Evolutionary conservation across 768 basidiomycete genomes (phyloP).

Genomic region (Kwoniella dejecticola): DNA sequence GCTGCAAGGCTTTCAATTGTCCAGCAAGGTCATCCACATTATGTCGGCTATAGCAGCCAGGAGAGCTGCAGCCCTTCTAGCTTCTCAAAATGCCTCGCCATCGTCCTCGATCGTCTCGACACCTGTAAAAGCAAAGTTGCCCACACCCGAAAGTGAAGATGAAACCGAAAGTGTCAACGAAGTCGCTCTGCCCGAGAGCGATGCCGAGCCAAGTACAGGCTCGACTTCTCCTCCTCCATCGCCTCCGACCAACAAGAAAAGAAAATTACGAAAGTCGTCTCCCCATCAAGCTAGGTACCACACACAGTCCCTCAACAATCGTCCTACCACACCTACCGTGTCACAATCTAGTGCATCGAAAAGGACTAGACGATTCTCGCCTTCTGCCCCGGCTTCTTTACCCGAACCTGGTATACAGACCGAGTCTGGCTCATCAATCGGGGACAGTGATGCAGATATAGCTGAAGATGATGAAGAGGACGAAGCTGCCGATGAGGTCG

Average conservation of each 20-base stretch:
- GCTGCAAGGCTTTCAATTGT: too few relatives aligned
- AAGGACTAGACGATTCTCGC: conserved; percentile 15
- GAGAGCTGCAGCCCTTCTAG: conserved; percentile 35
- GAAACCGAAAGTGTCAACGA: too few relatives aligned
- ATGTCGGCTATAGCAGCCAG: conserved; percentile 51
- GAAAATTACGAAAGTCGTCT: conserved; percentile 8
- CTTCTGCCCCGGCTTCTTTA: conserved; percentile 19
- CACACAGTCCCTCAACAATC: not conserved
- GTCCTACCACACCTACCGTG: not conserved
- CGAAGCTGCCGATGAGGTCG: conserved; percentile 16
- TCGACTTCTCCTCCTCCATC: not conserved
- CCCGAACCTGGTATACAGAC: conserved; percentile 16
- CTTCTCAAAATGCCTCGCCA: conserved; percentile 8
- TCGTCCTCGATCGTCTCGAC: not conserved
- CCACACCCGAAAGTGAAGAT: not conserved
- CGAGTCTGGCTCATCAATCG: conserved; percentile 14
- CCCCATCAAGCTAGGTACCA: not conserved
- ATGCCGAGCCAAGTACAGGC: not conserved
- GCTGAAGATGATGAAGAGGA: conserved; percentile 19
- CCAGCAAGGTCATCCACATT: not conserved
- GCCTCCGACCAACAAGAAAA: conserved; percentile 11
- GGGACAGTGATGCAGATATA: conserved; percentile 15
- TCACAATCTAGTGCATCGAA: not conserved
- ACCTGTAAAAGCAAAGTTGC: not conserved
- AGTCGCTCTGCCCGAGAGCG: not conserved